Conservation (phyloP, 1,139 yeast species). For the Suhomyces terraborum region DNA sequence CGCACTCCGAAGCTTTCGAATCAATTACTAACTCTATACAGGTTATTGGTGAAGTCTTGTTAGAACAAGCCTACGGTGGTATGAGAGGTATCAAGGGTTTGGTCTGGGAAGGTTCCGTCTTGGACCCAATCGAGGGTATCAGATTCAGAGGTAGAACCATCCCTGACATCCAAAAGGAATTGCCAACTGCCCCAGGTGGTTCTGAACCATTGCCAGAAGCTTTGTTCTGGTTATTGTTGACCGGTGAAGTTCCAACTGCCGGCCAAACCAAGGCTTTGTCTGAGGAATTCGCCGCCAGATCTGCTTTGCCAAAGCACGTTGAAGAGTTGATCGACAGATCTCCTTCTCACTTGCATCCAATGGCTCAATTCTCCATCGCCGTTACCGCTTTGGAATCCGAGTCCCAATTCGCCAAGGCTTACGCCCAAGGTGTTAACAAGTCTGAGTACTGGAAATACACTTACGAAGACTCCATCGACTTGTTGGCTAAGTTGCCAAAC, state of each 20-base stretch:
- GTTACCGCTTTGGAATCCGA: slow-evolving; percentile 89
- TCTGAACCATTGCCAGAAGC: slow-evolving; percentile 87
- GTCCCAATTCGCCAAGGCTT: slow-evolving; percentile 88
- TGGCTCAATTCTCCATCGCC: slow-evolving; percentile 96
- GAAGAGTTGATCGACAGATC: slow-evolving; percentile 78
- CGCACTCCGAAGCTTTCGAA: slow-evolving; percentile 4
- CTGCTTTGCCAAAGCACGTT: slow-evolving; percentile 83
- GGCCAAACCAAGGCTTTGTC: slow-evolving; percentile 76
- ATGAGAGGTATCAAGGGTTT: slow-evolving; percentile 98
- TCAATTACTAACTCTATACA: slow-evolving; percentile 16
- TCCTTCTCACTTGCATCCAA: slow-evolving; percentile 90
- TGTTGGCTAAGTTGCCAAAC: slow-evolving; percentile 89
- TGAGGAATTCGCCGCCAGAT: slow-evolving; percentile 83
- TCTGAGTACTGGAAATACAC: slow-evolving; percentile 90
- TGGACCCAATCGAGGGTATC: slow-evolving; percentile 97
- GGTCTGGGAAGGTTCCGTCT: slow-evolving; percentile 99
- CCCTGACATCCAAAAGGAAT: slow-evolving; percentile 89
- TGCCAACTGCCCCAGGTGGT: slow-evolving; percentile 93
- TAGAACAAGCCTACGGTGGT: slow-evolving; percentile 99
- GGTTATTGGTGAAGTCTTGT: slow-evolving; percentile 87
- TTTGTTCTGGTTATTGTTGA: slow-evolving; percentile 85
- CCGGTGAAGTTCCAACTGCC: slow-evolving; percentile 84
- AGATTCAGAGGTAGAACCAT: slow-evolving; percentile 98
- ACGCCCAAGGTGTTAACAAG: slow-evolving; percentile 86
- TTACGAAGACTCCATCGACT: slow-evolving; percentile 84